Conservation (phyloP, 2,329 filamentous ascomycete species). For the Exophiala viscosa region DNA sequence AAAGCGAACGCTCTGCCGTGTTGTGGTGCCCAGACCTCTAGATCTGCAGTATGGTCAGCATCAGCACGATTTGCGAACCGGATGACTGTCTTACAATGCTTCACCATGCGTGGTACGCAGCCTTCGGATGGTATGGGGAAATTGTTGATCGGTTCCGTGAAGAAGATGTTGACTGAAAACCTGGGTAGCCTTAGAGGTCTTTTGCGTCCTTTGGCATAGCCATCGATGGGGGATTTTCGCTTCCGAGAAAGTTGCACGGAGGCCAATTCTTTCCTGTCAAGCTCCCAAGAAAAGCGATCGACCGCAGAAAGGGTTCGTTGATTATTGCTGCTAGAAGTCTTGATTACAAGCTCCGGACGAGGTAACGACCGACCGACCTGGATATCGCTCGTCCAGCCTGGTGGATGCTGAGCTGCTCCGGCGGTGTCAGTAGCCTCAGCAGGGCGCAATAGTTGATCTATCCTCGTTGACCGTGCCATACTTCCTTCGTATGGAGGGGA, state of each 20-base stretch:
- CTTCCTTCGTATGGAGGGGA: background rate
- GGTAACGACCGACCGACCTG: background rate
- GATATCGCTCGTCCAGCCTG: slow-evolving; percentile 1
- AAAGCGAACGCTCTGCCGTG: slow-evolving; percentile 18
- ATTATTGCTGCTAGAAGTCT: slow-evolving; percentile 10
- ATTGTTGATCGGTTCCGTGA: slow-evolving; percentile 13
- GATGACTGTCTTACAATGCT: slow-evolving; percentile 14
- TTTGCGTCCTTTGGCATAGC: slow-evolving; percentile 3
- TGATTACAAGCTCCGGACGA: slow-evolving; percentile 12
- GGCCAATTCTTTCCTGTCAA: slow-evolving; percentile 6
- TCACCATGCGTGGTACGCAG: slow-evolving; percentile 18
- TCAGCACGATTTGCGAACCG: background rate
- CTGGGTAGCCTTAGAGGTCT: slow-evolving; percentile 9
- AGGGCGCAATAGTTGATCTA: slow-evolving; percentile 10
- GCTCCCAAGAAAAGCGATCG: slow-evolving; percentile 11
- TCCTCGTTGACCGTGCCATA: slow-evolving; percentile 18
- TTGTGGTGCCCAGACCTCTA: slow-evolving; percentile 18
- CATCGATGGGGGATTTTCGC: slow-evolving; percentile 14
- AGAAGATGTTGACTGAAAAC: slow-evolving; percentile 22
- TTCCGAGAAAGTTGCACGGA: slow-evolving; percentile 9
- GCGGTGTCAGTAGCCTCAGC: background rate
- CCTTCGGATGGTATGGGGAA: slow-evolving; percentile 19
- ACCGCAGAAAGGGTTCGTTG: background rate
- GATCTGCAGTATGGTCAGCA: background rate
- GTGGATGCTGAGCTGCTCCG: background rate